Evolutionary conservation across 2,329 filamentous ascomycete genomes (phyloP).

Genomic region (Fusarium anguioides): DNA sequence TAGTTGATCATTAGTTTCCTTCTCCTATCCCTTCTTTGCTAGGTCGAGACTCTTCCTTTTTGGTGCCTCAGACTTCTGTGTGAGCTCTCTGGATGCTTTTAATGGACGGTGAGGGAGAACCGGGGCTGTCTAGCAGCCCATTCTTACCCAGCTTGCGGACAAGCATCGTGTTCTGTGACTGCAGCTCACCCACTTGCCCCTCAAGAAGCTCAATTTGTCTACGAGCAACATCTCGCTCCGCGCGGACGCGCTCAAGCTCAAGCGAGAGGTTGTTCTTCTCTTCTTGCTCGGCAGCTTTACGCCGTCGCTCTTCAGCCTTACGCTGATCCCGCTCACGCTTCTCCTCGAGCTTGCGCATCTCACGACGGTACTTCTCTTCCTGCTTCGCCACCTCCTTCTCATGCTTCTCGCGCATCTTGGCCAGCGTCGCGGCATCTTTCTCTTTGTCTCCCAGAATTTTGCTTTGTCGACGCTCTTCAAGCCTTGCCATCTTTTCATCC

Average conservation of each 20-base stretch:
- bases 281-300: conserved; percentile 65
- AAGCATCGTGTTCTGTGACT: conserved; percentile 69
- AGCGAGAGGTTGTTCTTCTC: conserved; percentile 60
- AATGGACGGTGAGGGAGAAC: conserved; percentile 54
- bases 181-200: conserved; percentile 66
- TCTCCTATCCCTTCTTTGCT: neutral
- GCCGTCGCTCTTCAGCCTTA: conserved; percentile 64
- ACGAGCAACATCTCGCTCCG: conserved; percentile 64
- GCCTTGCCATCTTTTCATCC: conserved; percentile 70
- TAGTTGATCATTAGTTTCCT: neutral
- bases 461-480: conserved; percentile 59
- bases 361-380: conserved; percentile 72
- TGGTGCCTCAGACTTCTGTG: conserved; percentile 8
- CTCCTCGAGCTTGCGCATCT: conserved; percentile 72
- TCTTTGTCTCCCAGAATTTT: conserved; percentile 61
- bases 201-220: conserved; percentile 66
- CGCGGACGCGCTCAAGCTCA: conserved; percentile 63
- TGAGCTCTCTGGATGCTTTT: conserved; percentile 28
- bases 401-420: conserved; percentile 72
- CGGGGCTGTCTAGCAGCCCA: conserved; percentile 51
- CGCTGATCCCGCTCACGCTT: conserved; percentile 71
- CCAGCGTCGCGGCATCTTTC: conserved; percentile 61
- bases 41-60: neutral
- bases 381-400: conserved; percentile 72
- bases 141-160: conserved; percentile 64